Evolutionary conservation across 2,329 filamentous ascomycete species (phyloP).

Genomic region (Allantophomopsis cytisporea): DNA sequence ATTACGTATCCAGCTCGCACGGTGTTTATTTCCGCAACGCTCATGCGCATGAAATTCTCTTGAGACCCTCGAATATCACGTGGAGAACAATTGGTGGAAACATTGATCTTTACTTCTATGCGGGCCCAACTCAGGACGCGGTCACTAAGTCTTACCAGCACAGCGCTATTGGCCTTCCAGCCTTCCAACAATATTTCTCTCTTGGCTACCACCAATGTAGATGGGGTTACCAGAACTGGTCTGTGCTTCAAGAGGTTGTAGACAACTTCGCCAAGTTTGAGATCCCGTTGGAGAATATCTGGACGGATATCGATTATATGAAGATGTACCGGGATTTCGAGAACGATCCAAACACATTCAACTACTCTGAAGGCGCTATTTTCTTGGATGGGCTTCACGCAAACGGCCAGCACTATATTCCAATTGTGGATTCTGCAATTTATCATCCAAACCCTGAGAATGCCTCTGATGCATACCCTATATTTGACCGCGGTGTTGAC

Average conservation of each 20-base stretch:
- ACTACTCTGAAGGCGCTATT: slow-evolving; percentile 41
- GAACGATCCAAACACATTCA: slow-evolving; percentile 45
- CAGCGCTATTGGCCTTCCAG: slow-evolving; percentile 38
- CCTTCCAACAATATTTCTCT: slow-evolving; percentile 52
- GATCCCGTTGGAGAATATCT: slow-evolving; percentile 55
- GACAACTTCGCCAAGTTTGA: slow-evolving; percentile 47
- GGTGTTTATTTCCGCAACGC: slow-evolving; percentile 60
- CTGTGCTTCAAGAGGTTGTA: slow-evolving; percentile 48
- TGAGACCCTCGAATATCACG: slow-evolving; percentile 44
- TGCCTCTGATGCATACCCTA: slow-evolving; percentile 39
- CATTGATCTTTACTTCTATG: slow-evolving; percentile 56
- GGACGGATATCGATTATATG: slow-evolving; percentile 36
- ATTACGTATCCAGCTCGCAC: slow-evolving; percentile 50
- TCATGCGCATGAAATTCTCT: slow-evolving; percentile 64
- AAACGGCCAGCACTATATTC: slow-evolving; percentile 51
- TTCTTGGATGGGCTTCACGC: slow-evolving; percentile 48
- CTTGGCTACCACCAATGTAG: slow-evolving; percentile 51
- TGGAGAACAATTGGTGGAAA: slow-evolving; percentile 71
- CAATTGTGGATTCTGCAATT: slow-evolving; percentile 62
- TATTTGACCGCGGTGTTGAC: slow-evolving; percentile 35
- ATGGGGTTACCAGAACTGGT: slow-evolving; percentile 46
- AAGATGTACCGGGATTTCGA: slow-evolving; percentile 33
- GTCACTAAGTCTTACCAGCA: slow-evolving; percentile 45
- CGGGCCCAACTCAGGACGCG: slow-evolving; percentile 42
- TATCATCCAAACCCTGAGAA: slow-evolving; percentile 54